Conservation (phyloP, 2,329 filamentous ascomycete genomes). For the Mollisiaceae sp. region DNA sequence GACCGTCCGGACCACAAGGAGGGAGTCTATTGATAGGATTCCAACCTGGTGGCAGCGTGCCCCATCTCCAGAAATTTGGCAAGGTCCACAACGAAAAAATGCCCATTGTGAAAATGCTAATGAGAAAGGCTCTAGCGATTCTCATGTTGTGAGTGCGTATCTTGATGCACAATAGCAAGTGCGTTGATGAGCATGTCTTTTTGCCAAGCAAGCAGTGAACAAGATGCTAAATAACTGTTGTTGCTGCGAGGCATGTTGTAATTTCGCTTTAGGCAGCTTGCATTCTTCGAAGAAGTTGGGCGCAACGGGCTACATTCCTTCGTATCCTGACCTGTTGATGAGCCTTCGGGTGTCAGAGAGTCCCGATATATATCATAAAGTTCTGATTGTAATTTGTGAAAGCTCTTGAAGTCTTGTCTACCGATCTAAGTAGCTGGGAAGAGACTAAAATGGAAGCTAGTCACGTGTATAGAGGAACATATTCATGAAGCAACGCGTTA, state of each 20-base stretch:
- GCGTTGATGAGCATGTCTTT: not conserved
- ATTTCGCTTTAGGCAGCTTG: not conserved
- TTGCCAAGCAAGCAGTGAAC: not conserved
- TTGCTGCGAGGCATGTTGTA: not conserved
- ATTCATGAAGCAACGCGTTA: not conserved
- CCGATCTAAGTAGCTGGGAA: too few species aligned
- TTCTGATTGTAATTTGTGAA: too few species aligned
- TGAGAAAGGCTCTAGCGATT: not conserved
- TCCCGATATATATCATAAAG: too few species aligned
- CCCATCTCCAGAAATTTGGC: not conserved
- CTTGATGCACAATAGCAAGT: not conserved
- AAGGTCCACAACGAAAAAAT: not conserved
- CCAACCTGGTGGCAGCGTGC: not conserved
- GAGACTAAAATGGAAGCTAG: too few species aligned
- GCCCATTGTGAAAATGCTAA: slow-evolving; percentile 1
- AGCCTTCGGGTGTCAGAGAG: too few species aligned
- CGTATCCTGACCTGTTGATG: too few species aligned
- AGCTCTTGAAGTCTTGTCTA: too few species aligned
- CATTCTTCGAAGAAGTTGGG: not conserved
- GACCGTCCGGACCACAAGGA: not conserved
- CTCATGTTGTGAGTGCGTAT: not conserved
- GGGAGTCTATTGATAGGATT: not conserved
- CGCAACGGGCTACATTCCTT: not conserved
- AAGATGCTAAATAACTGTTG: not conserved
- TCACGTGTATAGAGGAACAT: too few species aligned